These are phyloP conservation scores for Amorphotheca resinae DNA, from an alignment of 495 filamentous ascomycete species.

Conservation along the genomic window DNA sequence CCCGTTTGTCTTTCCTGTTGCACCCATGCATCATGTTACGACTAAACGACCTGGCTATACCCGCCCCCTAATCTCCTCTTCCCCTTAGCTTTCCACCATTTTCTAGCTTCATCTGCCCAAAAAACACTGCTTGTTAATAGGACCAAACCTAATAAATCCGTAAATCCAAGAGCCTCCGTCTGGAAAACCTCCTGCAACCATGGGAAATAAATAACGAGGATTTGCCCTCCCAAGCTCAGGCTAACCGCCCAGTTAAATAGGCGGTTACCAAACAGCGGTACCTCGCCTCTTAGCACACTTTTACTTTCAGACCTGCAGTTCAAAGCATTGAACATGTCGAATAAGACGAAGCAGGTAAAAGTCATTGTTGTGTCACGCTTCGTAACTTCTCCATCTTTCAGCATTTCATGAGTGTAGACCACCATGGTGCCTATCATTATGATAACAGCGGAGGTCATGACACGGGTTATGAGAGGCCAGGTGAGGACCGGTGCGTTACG, in stretches of 20 bases:
- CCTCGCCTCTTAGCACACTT: constrained; percentile 73
- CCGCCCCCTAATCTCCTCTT: constrained; percentile 19
- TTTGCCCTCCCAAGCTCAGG: constrained; percentile 70
- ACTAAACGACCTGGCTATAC: constrained; percentile 21
- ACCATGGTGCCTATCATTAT: constrained; percentile 88
- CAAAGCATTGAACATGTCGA: constrained; percentile 98
- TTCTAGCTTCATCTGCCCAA: constrained; percentile 86
- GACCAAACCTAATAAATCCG: constrained; percentile 61
- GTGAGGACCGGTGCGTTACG: constrained; percentile 80
- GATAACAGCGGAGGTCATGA: constrained; percentile 74
- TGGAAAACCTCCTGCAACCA: constrained; percentile 90
- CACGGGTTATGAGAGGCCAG: constrained; percentile 62
- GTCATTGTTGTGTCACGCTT: constrained; percentile 98
- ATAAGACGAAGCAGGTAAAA: constrained; percentile 95
- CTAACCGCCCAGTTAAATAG: constrained; percentile 95
- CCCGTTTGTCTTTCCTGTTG: no score
- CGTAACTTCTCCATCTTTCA: constrained; percentile 59
- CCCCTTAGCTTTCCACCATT: constrained; percentile 39
- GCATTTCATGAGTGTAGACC: constrained; percentile 85
- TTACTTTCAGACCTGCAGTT: constrained; percentile 88
- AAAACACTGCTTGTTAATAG: constrained; percentile 77
- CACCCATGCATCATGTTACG: no score
- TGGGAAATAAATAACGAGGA: constrained; percentile 86
- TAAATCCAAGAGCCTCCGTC: constrained; percentile 68
- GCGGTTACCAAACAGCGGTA: constrained; percentile 68